Evolutionary conservation across 495 filamentous ascomycete genomes (phyloP).

Genomic region (Evernia prunastri): DNA sequence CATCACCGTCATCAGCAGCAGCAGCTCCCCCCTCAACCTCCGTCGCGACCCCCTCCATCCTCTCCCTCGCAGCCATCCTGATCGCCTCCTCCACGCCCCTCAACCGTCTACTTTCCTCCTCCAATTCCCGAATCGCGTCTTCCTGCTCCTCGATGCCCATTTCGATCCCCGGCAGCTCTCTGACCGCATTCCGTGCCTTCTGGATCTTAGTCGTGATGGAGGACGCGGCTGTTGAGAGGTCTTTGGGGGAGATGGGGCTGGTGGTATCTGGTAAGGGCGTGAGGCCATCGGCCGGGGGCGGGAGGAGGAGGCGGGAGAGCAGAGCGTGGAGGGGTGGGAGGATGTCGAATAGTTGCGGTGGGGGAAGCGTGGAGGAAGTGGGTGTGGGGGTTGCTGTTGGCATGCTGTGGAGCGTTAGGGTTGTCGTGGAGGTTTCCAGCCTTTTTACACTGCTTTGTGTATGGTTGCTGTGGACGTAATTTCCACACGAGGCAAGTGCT

Average conservation of each 20-base stretch:
- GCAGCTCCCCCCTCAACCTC: neutral
- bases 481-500: no score
- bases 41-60: conserved; percentile 34
- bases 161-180: conserved; percentile 65
- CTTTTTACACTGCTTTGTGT: conserved; percentile 35
- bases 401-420: conserved; percentile 24
- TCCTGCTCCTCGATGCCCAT: conserved; percentile 72
- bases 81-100: conserved; percentile 36
- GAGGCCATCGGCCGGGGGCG: conserved; percentile 14
- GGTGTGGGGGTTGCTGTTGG: conserved; percentile 37
- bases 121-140: conserved; percentile 68
- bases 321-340: conserved; percentile 50
- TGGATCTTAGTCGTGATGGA: conserved; percentile 73
- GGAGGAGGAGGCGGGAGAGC: conserved; percentile 22
- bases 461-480: neutral
- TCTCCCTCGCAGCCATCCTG: neutral
- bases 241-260: conserved; percentile 61
- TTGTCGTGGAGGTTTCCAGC: conserved; percentile 31
- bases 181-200: conserved; percentile 62
- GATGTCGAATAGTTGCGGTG: conserved; percentile 68
- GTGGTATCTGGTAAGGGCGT: conserved; percentile 23
- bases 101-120: conserved; percentile 57
- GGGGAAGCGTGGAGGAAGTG: conserved; percentile 64
- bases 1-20: no score
- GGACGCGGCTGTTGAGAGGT: conserved; percentile 67